Percentiles rank a stretch among this genome's conserved stretches.
These are phyloP conservation scores for Monosporascus sp. DNA, from an alignment of 2,329 filamentous ascomycete genomes.

Conservation along the genomic window DNA sequence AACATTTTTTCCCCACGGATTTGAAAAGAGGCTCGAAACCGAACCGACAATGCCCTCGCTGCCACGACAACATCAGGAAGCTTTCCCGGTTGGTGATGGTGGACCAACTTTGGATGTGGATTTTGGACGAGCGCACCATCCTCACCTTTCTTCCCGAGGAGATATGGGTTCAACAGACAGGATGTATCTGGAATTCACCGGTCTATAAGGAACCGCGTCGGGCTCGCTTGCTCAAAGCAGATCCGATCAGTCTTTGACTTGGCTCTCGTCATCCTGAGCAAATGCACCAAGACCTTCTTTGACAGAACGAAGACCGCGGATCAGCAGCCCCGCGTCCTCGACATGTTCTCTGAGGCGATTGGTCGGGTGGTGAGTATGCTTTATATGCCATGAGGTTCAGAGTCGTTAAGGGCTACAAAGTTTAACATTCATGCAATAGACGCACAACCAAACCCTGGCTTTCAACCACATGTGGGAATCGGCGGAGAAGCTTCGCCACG, in stretches of 20 bases:
- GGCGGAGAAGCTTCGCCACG: conserved; percentile 19
- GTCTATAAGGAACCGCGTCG: conserved; percentile 30
- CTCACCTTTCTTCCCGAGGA: conserved; percentile 37
- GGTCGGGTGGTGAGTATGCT: conserved; percentile 30
- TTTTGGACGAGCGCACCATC: conserved; percentile 33
- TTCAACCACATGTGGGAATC: conserved; percentile 35
- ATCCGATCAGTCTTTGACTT: conserved; percentile 2
- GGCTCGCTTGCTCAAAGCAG: conserved; percentile 14
- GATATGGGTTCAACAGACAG: conserved; percentile 37
- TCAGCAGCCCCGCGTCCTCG: conserved; percentile 33
- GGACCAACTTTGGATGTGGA: conserved; percentile 41
- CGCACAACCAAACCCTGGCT: conserved; percentile 33
- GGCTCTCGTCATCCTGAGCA: conserved; percentile 34
- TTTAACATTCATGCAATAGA: conserved; percentile 15
- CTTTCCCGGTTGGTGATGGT: conserved; percentile 33
- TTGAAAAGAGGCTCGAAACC: too few species aligned
- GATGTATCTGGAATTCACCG: conserved; percentile 37
- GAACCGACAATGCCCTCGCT: conserved; percentile 2
- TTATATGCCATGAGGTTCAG: too few species aligned
- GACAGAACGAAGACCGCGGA: conserved; percentile 28
- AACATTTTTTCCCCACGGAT: too few species aligned
- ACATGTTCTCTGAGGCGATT: conserved; percentile 38
- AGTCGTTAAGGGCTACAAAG: too few species aligned
- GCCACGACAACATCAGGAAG: conserved; percentile 12
- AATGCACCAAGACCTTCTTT: conserved; percentile 37